Conservation (phyloP, 805 yeast genomes). For the Candida caryicola region DNA sequence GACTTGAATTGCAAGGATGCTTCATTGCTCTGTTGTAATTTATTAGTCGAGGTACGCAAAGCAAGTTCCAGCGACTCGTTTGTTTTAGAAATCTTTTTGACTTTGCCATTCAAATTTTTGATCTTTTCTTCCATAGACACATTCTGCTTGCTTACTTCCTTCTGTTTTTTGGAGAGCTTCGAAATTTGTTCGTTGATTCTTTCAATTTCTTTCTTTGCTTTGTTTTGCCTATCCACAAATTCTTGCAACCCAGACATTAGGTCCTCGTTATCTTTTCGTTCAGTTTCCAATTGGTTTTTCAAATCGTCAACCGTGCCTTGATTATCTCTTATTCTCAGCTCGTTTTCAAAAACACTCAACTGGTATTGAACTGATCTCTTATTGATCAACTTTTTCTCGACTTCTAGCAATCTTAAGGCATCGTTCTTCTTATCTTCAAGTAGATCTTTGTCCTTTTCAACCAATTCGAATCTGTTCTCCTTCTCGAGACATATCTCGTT, state of each 20-base stretch:
- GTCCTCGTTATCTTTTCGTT: slow-evolving; percentile 40
- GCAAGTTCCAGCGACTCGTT: slow-evolving; percentile 47
- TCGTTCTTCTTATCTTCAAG: slow-evolving; percentile 66
- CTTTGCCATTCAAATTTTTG: slow-evolving; percentile 60
- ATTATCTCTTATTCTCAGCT: slow-evolving; percentile 38
- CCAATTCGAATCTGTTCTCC: slow-evolving; percentile 73
- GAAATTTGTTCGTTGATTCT: slow-evolving; percentile 21
- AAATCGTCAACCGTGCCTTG: slow-evolving; percentile 37
- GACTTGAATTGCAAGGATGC: slow-evolving; percentile 43
- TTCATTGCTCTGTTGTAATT: slow-evolving; percentile 43
- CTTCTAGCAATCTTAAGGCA: slow-evolving; percentile 62
- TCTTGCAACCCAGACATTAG: slow-evolving; percentile 26
- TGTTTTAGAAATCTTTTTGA: slow-evolving; percentile 56
- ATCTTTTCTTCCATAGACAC: slow-evolving; percentile 75
- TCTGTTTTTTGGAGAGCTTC: slow-evolving; percentile 26
- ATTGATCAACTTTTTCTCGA: slow-evolving; percentile 59
- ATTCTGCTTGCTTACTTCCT: slow-evolving; percentile 43
- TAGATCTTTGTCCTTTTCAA: slow-evolving; percentile 66
- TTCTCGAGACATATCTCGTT: slow-evolving; percentile 82
- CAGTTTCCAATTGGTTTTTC: slow-evolving; percentile 41
- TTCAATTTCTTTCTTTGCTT: slow-evolving; percentile 24
- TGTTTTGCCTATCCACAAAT: slow-evolving; percentile 32
- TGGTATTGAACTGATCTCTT: slow-evolving; percentile 59
- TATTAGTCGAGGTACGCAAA: slow-evolving; percentile 43
- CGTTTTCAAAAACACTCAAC: slow-evolving; percentile 40